Conservation (phyloP, 352 stramenopile species). For the Discostella stelligera region DNA sequence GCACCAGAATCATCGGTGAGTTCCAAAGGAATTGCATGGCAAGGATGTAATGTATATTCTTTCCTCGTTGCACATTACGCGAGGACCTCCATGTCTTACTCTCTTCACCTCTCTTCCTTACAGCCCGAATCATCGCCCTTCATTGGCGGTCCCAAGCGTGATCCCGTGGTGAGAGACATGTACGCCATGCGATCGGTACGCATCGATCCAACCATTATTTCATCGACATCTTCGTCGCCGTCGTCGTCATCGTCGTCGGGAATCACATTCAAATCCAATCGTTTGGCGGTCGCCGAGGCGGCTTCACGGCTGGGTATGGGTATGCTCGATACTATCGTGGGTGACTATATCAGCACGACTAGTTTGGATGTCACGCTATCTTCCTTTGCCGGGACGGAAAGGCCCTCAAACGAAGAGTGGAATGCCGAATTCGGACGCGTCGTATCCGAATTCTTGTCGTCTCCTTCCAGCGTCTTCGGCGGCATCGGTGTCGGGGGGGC, state of each 20-base stretch:
- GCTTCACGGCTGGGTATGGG: slow-evolving; percentile 44
- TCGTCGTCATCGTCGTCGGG: slow-evolving; percentile 4
- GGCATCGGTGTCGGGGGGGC: slow-evolving; percentile 3
- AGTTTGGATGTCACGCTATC: slow-evolving; percentile 52
- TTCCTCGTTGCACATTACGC: not conserved
- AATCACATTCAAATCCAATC: slow-evolving; percentile 48
- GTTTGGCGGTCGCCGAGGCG: slow-evolving; percentile 49
- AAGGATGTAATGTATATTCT: slow-evolving; percentile 9
- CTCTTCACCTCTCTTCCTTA: not conserved
- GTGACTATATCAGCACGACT: not conserved
- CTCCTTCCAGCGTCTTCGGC: not conserved
- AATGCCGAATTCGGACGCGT: slow-evolving; percentile 60
- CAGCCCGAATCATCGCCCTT: slow-evolving; percentile 66
- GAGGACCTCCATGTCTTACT: not conserved
- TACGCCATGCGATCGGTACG: slow-evolving; percentile 64
- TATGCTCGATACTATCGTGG: slow-evolving; percentile 11
- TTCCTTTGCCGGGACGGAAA: slow-evolving; percentile 53
- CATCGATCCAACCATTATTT: slow-evolving; percentile 58
- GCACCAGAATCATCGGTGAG: slow-evolving; percentile 68
- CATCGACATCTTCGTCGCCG: not conserved
- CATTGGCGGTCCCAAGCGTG: slow-evolving; percentile 54
- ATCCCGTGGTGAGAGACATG: slow-evolving; percentile 68
- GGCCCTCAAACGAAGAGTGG: slow-evolving; percentile 55
- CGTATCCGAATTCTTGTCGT: slow-evolving; percentile 23
- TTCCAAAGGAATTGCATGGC: not conserved